Evolutionary conservation across 2,329 filamentous ascomycete genomes (phyloP).

Genomic region (Colletotrichum higginsianum): DNA sequence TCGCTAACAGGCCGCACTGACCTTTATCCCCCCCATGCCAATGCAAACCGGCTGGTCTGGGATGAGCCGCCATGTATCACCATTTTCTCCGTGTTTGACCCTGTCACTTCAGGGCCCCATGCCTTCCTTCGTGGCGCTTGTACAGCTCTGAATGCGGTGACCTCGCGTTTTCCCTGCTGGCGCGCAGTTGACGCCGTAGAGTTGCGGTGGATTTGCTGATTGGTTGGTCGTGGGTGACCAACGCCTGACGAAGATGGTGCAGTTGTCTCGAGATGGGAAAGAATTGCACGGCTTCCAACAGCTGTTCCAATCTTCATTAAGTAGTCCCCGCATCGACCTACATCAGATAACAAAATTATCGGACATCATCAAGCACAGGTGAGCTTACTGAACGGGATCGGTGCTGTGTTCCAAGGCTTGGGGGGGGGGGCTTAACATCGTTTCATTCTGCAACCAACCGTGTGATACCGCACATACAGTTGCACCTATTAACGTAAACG

Average conservation of each 20-base stretch:
- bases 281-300: background rate
- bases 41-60: slow-evolving; percentile 21
- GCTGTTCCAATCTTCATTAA: background rate
- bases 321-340: too few relatives aligned
- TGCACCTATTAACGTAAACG: slow-evolving; percentile 4
- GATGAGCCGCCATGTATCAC: slow-evolving; percentile 37
- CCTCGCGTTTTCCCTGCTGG: background rate
- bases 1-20: slow-evolving; percentile 22
- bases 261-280: too few relatives aligned
- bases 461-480: slow-evolving; percentile 23
- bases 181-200: background rate
- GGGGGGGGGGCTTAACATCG: background rate
- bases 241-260: background rate
- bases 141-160: background rate
- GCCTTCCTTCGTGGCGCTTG: background rate
- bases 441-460: slow-evolving; percentile 20
- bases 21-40: slow-evolving; percentile 16
- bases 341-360: background rate
- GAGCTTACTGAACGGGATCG: too few relatives aligned
- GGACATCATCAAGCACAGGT: background rate
- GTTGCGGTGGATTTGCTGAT: background rate
- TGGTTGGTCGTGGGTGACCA: background rate
- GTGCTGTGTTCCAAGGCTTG: background rate
- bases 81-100: slow-evolving; percentile 40
- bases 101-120: slow-evolving; percentile 7